phyloP scores from a whole-genome alignment of 2,329 filamentous ascomycete species.

The Claviceps paspali region DNA sequence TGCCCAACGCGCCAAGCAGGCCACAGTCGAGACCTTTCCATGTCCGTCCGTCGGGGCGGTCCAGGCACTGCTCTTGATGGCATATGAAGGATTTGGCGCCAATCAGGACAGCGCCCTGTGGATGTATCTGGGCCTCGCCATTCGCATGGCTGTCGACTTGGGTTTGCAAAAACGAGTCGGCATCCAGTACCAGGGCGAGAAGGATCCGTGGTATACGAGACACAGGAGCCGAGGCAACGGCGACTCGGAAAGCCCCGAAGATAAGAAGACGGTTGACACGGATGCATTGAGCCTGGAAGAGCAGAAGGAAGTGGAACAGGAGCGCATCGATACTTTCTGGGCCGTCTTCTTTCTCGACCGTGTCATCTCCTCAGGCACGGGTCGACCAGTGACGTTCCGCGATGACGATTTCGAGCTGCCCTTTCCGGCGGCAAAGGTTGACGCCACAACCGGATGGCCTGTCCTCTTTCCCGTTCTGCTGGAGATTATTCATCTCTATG shows the following conservation, averaged over 20 bases:
- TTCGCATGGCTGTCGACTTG: constrained; percentile 66
- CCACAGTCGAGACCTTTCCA: constrained; percentile 67
- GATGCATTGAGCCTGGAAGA: constrained; percentile 31
- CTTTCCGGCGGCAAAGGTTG: constrained; percentile 38
- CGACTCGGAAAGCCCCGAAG: constrained; percentile 22
- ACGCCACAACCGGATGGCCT: constrained; percentile 52
- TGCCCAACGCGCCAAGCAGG: constrained; percentile 68
- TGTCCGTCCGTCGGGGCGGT: constrained; percentile 73
- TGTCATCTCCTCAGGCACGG: constrained; percentile 76
- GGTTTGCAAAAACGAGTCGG: constrained; percentile 73
- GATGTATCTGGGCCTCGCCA: constrained; percentile 86
- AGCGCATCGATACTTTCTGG: constrained; percentile 80
- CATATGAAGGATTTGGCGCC: constrained; percentile 78
- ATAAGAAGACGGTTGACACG: constrained; percentile 24
- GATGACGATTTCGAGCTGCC: constrained; percentile 75
- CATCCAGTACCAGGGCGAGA: constrained; percentile 43
- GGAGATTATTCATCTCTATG: constrained; percentile 74
- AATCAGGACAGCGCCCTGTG: constrained; percentile 80
- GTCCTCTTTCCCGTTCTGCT: constrained; percentile 67
- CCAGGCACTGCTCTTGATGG: constrained; percentile 69
- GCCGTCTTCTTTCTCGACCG: constrained; percentile 77
- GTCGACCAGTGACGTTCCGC: constrained; percentile 65
- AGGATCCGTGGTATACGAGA: constrained; percentile 32
- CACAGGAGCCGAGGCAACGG: constrained; percentile 24
- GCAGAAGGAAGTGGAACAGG: constrained; percentile 56